phyloP scores from a whole-genome alignment of 2,329 filamentous ascomycete species.

The Phialemonium atrogriseum region DNA sequence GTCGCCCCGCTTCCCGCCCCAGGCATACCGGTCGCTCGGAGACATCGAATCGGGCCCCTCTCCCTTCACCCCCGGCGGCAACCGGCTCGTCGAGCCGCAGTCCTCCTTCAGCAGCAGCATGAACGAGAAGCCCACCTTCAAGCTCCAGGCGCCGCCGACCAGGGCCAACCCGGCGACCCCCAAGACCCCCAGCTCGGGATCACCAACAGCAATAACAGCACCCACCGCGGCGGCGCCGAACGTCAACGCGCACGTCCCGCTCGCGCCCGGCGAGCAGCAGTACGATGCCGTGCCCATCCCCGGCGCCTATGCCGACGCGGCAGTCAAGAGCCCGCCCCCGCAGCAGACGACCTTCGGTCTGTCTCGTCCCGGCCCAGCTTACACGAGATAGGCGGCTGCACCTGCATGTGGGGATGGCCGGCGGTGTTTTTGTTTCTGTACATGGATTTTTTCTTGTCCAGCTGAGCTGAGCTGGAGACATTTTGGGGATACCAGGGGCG shows the following conservation, averaged over 20 bases:
- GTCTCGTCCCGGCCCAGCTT: slow-evolving; percentile 1
- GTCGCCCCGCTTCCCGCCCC: slow-evolving; percentile 53
- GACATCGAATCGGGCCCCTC: slow-evolving; percentile 26
- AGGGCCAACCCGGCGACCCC: slow-evolving; percentile 70
- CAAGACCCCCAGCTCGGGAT: slow-evolving; percentile 32
- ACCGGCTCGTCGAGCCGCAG: slow-evolving; percentile 50
- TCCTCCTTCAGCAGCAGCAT: slow-evolving; percentile 48
- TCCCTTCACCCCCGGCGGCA: slow-evolving; percentile 43
- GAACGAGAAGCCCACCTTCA: slow-evolving; percentile 55
- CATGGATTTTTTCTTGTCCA: slow-evolving; percentile 11
- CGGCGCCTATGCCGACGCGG: slow-evolving; percentile 62
- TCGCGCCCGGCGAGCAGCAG: slow-evolving; percentile 70
- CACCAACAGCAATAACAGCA: too few relatives aligned
- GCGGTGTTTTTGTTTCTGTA: slow-evolving; percentile 2
- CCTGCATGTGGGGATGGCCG: slow-evolving; percentile 1
- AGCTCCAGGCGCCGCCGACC: slow-evolving; percentile 75
- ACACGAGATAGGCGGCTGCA: slow-evolving; percentile 13
- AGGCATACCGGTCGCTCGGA: slow-evolving; percentile 38
- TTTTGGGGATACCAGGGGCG: too few relatives aligned
- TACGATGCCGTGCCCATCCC: slow-evolving; percentile 88
- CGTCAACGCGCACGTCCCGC: slow-evolving; percentile 48
- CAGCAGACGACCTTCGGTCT: slow-evolving; percentile 34
- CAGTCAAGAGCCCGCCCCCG: slow-evolving; percentile 42
- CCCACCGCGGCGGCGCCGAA: slow-evolving; percentile 13
- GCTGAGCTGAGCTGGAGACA: slow-evolving; percentile 16